These are phyloP conservation scores for Leishmania braziliensis DNA, from an alignment of 208 protist genomes.

Conservation along the genomic window DNA sequence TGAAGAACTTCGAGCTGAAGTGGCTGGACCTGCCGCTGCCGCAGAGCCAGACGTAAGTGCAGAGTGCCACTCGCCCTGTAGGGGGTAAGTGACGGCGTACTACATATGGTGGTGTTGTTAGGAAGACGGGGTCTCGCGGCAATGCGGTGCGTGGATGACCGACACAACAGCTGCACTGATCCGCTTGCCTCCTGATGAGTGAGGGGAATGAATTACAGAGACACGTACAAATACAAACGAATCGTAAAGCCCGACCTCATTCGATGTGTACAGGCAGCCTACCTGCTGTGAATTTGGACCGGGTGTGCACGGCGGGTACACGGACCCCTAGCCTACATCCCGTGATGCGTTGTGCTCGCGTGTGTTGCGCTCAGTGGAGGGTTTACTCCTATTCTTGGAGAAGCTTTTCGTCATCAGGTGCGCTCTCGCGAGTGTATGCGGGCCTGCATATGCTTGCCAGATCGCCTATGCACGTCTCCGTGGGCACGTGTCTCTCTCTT, in stretches of 20 bases:
- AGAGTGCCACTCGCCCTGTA: neutral
- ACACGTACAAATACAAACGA: too few species aligned
- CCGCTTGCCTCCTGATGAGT: neutral
- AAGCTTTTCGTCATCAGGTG: neutral
- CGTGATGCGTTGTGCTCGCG: neutral
- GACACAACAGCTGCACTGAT: neutral
- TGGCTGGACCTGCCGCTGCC: constrained; percentile 62
- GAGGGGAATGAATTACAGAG: too few species aligned
- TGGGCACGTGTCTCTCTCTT: neutral
- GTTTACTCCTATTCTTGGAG: neutral
- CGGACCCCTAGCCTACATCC: neutral
- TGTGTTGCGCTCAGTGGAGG: neutral
- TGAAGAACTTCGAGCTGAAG: constrained; percentile 53
- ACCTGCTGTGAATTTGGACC: neutral
- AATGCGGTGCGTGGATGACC: neutral
- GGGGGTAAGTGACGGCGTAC: neutral
- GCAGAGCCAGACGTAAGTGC: neutral
- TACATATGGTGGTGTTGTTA: neutral
- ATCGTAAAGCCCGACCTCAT: neutral
- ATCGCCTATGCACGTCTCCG: neutral
- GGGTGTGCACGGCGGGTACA: neutral
- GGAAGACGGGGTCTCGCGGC: too few species aligned
- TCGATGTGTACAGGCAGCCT: neutral
- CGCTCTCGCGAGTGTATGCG: neutral
- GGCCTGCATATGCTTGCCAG: neutral